Evolutionary conservation across 805 yeast species (phyloP), one percentile per base, ranked within the genome.

Genomic region (Metschnikowia bowlesiae): DNA sequence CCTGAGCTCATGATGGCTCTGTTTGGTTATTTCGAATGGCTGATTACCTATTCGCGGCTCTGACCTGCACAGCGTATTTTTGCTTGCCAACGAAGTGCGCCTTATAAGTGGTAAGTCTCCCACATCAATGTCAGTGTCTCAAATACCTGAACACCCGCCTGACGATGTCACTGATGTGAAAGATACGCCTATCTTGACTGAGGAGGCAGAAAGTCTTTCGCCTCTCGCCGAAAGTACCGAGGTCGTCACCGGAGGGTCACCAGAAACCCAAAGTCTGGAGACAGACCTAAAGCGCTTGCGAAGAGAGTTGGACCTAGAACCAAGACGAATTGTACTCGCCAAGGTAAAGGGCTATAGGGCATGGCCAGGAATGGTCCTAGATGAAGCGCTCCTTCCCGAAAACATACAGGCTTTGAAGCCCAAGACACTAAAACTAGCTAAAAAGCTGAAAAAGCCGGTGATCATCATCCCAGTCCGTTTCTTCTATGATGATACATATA

Each of bases 311-410:
- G 53, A 52, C 18, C 53, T 57, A 30, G 52, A 47, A 29, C 62
- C 61, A 13, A 51, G 47, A 8, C 29, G 60, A 8, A 53, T 58
- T 2, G 65, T 89, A 0, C 73, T 89, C 26, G 94, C 94, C 7
- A 89, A 89, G 65, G 82, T 89, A 44, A 89, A 87, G 61, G 95
- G 96, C 8, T 89, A 83, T 62, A 87, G 96, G 2, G 85, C 91
- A 39, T 89, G 96, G 96, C 96, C 96, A 0, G 90, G 91, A 2
- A 83, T 88, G 82, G 82, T 87, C 4, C 76, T 88, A 4, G 84
- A 83, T 1, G 78, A 71, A 52, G 74, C 76, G 14, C 65, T 80
- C 7, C 72, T 88, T 6, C 94, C 96, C 0, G 79, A 70, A 18
- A 70, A 75, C 56, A 79, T 87, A 30, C 55, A 68, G 28, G 64